Percentiles rank a stretch among this genome's conserved stretches.
Evolutionary conservation across 2,329 filamentous ascomycete species (phyloP).

Genomic region (Rugonectria rugulosa): DNA sequence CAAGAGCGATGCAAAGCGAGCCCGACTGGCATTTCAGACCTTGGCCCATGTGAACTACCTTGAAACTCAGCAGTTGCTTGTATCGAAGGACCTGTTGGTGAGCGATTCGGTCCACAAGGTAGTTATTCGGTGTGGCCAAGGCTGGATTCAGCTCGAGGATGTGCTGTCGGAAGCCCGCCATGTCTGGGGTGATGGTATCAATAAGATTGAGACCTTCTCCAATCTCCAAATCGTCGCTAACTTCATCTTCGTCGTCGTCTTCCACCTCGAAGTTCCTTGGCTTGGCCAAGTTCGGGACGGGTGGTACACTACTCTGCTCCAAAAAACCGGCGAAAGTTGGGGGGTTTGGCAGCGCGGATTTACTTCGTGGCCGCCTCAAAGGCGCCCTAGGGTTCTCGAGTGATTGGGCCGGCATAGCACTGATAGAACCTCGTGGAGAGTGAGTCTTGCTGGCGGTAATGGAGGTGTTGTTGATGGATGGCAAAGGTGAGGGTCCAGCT

Average conservation of each 20-base stretch:
- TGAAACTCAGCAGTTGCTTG: constrained; percentile 75
- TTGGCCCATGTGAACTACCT: constrained; percentile 72
- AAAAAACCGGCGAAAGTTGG: constrained; percentile 59
- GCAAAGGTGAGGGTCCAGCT: no score
- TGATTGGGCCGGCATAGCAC: constrained; percentile 59
- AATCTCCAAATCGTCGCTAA: constrained; percentile 65
- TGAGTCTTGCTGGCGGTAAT: no score
- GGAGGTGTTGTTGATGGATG: no score
- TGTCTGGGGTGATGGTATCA: constrained; percentile 73
- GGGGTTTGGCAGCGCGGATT: constrained; percentile 59
- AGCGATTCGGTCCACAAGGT: constrained; percentile 81
- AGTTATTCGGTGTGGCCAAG: constrained; percentile 61
- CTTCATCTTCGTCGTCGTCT: constrained; percentile 61
- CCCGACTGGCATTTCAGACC: constrained; percentile 69
- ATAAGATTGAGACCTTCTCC: constrained; percentile 69
- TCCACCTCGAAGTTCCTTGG: constrained; percentile 40
- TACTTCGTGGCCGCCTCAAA: constrained; percentile 65
- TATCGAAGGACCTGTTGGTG: constrained; percentile 82
- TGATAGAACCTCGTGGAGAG: constrained; percentile 67
- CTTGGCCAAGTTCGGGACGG: constrained; percentile 57
- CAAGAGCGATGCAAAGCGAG: constrained; percentile 69
- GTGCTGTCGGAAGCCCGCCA: constrained; percentile 70
- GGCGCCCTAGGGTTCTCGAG: constrained; percentile 60
- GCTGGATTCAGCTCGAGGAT: constrained; percentile 77
- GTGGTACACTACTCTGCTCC: constrained; percentile 61